These are phyloP conservation scores for Urochloa ruziziensis DNA, from an alignment of 176 grass and related monocot species.

Conservation along the genomic window DNA sequence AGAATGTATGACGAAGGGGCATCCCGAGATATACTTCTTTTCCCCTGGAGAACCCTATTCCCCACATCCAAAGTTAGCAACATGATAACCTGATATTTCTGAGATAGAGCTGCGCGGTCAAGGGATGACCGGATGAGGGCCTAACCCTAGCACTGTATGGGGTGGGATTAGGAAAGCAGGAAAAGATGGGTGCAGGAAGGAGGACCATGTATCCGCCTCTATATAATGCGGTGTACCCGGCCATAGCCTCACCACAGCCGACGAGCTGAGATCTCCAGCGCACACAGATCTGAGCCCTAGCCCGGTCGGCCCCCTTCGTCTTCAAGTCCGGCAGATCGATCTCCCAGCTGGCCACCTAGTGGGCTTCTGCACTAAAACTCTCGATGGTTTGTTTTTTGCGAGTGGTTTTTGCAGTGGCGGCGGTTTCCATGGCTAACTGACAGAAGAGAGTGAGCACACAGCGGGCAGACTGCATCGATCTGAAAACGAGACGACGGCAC, in stretches of 20 bases:
- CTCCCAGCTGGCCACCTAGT: background rate
- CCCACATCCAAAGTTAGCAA: background rate
- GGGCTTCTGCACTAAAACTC: background rate
- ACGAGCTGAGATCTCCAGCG: constrained; percentile 4
- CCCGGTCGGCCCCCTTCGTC: background rate
- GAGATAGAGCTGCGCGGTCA: background rate
- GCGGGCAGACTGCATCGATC: constrained; percentile 38
- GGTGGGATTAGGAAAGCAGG: constrained; percentile 13
- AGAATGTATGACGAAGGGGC: background rate
- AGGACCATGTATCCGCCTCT: background rate
- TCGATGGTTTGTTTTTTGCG: background rate
- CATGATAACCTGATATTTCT: background rate
- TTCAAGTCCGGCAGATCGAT: constrained; percentile 6
- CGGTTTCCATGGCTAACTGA: constrained; percentile 33
- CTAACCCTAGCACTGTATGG: constrained; percentile 29
- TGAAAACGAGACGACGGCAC: background rate
- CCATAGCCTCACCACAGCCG: constrained; percentile 1
- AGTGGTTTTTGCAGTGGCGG: background rate
- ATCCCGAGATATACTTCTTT: background rate
- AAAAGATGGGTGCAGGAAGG: background rate
- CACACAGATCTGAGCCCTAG: constrained; percentile 25
- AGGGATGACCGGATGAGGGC: background rate
- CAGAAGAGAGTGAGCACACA: constrained; percentile 64
- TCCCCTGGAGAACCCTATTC: constrained; percentile 11
- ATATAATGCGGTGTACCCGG: constrained; percentile 23